Conservation (phyloP, 176 grass and related monocot species). For the Ampelocalamus luodianensis region DNA sequence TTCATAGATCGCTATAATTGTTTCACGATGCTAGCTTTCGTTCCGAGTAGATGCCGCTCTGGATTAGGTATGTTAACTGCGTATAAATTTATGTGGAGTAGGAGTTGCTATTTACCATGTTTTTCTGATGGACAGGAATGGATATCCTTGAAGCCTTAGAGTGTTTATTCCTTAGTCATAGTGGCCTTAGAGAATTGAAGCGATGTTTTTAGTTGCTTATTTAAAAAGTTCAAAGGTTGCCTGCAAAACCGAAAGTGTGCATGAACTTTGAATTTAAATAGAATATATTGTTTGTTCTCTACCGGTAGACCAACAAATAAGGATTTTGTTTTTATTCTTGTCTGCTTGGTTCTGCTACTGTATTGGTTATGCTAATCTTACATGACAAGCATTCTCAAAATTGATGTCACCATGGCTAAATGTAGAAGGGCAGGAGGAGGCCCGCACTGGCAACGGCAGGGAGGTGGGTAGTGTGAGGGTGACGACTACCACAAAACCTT, state of each 20-base stretch:
- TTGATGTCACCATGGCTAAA: neutral
- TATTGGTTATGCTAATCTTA: neutral
- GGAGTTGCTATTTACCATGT: neutral
- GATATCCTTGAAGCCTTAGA: neutral
- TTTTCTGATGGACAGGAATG: neutral
- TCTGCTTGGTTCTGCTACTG: neutral
- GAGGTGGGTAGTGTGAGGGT: too few species aligned
- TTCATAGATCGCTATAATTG: neutral
- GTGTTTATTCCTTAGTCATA: neutral
- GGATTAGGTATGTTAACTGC: neutral
- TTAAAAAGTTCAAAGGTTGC: neutral
- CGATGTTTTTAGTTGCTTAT: neutral
- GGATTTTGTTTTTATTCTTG: slow-evolving; percentile 3
- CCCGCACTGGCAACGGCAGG: too few species aligned
- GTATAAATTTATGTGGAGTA: neutral
- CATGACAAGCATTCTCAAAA: neutral
- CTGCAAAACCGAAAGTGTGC: too few species aligned
- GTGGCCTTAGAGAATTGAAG: neutral
- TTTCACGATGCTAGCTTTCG: neutral
- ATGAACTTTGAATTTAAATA: neutral
- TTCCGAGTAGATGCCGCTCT: neutral
- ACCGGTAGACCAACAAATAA: neutral
- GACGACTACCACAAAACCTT: too few species aligned
- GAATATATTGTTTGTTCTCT: neutral
- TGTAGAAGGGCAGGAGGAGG: too few species aligned